A percentile compares a stretch with the other conserved stretches of the same genome.
These are phyloP conservation scores for Coelastrella sp. DNA, from an alignment of 139 green algal species.

Conservation along the genomic window DNA sequence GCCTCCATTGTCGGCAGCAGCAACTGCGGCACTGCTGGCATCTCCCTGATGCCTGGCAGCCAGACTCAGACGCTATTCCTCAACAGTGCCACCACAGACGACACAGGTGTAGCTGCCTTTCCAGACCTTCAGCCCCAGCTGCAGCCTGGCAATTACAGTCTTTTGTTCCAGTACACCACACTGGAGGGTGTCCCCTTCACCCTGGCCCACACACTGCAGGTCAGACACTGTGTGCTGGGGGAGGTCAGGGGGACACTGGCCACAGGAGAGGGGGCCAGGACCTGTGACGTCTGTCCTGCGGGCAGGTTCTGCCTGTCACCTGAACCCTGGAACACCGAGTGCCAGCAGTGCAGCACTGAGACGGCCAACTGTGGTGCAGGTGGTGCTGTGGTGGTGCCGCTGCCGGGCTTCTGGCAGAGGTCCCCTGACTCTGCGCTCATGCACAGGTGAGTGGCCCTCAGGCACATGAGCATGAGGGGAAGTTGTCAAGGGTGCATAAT, in stretches of 20 bases:
- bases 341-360: neutral
- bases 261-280: neutral
- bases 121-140: neutral
- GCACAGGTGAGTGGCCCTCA: neutral
- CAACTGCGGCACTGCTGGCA: neutral
- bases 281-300: neutral
- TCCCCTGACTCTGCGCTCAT: conserved; percentile 8
- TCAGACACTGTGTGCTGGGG: neutral
- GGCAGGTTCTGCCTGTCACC: neutral
- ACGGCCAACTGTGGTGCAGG: neutral
- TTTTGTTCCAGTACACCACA: neutral
- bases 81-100: neutral
- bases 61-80: neutral
- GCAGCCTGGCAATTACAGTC: neutral
- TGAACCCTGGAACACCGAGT: neutral
- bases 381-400: conserved; percentile 10
- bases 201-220: neutral
- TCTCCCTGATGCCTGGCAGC: too few relatives aligned
- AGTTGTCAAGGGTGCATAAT: neutral
- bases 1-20: neutral
- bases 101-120: neutral
- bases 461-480: neutral
- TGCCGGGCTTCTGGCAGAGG: conserved; percentile 19
- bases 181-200: neutral
- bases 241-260: neutral